Base-by-base conservation (phyloP, 176 grass and related monocot genomes). In the Calamus simplicifolius region DNA sequence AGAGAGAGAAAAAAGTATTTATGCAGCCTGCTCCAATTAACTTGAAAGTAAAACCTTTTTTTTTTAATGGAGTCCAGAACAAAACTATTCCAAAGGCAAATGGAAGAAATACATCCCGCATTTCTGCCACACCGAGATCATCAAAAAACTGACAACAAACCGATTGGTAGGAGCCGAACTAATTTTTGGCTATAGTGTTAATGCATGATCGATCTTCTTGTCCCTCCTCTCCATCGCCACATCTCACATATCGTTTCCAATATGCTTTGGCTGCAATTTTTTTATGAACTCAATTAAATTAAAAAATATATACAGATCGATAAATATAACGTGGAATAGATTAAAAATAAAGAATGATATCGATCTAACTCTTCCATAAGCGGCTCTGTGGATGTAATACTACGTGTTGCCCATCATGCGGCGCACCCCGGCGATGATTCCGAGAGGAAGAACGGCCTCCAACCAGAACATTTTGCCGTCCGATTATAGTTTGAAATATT, bases 211-310 rank as follows among this genome's bases (percentile, higher is more conserved):
- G 68, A 97, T 75, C 78, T 88, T 85, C 83, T 91, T 97, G 78
- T 97, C 92, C 66, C 92, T 89, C 71, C 92, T 73, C 75, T 88
- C 92, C 92, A 97, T 97, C 62, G 86, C 92, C 61, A 90, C 74
- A 75, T 97, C 92, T 87, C 92, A 97, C 64, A 88, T 82, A 63
- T 97, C 92, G 76, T 85, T 97, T 19, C 87, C 92, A 61, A 90
- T 80, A 64, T 97, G 92, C 80, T 97, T 96, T 50, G 92, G 92
- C 92, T 97, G 87, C 83, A 61, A 66, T 18, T 58, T 64, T 28
- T 13, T 16, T 25, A 12, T 48, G 48, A 28, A 69, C 50, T 16
- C 21, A 3, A 30, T n/a, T 49, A 16, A 18, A 51, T 59, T 16
- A 21, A 12, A 48, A 65, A 59, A 26, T 23, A 68, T 23, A 23